Evolutionary conservation across 108 stramenopile species (phyloP), one percentile per base, ranked within the genome.

Genomic region (Cyclotella baltica): DNA sequence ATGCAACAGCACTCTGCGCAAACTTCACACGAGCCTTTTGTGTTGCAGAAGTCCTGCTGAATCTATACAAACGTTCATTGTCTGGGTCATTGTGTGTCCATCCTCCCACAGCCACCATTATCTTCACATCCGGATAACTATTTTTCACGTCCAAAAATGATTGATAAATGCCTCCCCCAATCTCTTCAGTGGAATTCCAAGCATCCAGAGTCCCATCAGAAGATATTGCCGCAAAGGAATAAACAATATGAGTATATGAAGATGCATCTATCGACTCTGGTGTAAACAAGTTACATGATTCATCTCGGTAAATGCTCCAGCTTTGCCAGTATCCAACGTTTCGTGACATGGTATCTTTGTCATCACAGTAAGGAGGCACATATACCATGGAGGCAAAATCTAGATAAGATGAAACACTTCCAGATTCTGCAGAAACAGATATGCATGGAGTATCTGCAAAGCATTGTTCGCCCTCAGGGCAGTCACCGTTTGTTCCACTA

Each of bases 301-400:
- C 75, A 20, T 76, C 31, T 15, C 83, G 74, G 23, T 80, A 80
- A 52, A 84, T 84, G 52, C 78, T 76, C 80, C 80, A 84, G 50
- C 83, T 84, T 48, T 84, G 83, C 69, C 73, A 84, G 34, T 84
- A 84, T n/a, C 74, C 83, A 63, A 84, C 67, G 46, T 84, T 84
- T 27, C 73, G 66, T 30, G 74, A 66, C 80, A 81, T 81, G 1
- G 64, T 71, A 18, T 66, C 46, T 37, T 38, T 28, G 29, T 73
- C 74, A 27, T 71, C 25, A 31, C 80, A 81, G 27, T 70, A 58
- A 23, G 70, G 30, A 64, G 80, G 80, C 22, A 81, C 38, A 20
- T 28, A 62, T 15, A 81, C 74, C 80, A 81, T 81, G 11, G 73
- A 37, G 19, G 73, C 62, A 81, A 81, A 81, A 40, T 81, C 37